Percentiles rank a stretch among this genome's conserved stretches.
Evolutionary conservation across 2,329 filamentous ascomycete species (phyloP).

Genomic region (Aspergillus hiratsukae): DNA sequence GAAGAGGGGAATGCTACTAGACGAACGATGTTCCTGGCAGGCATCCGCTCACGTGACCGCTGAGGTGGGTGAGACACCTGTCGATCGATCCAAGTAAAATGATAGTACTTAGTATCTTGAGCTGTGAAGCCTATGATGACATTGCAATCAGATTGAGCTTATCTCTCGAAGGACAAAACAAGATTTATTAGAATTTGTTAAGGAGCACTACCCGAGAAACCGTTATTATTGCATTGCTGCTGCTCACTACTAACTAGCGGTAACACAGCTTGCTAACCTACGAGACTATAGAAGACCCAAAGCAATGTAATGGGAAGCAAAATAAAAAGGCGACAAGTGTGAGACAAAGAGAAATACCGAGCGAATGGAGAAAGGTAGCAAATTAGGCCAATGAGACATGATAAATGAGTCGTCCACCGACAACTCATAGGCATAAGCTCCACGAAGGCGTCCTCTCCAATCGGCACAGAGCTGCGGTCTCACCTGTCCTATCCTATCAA

Average conservation of each 20-base stretch:
- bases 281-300: not conserved
- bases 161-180: not conserved
- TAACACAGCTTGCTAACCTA: not conserved
- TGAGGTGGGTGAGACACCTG: not conserved
- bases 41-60: constrained; percentile 16
- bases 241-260: not conserved
- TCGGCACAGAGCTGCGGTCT: not conserved
- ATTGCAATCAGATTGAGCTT: not conserved
- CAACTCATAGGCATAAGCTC: not conserved
- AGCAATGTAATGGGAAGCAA: no score
- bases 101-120: no score
- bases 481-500: not conserved
- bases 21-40: constrained; percentile 9
- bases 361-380: not conserved
- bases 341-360: not conserved
- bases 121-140: no score
- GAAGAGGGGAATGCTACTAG: constrained; percentile 4
- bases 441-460: not conserved
- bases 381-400: not conserved
- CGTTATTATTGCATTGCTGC: not conserved
- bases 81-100: not conserved
- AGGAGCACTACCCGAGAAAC: not conserved
- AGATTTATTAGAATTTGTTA: not conserved
- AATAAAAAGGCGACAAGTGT: no score
- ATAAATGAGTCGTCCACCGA: not conserved